Base-by-base conservation (phyloP, 2,329 filamentous ascomycete species). In the Colletotrichum nymphaeae region DNA sequence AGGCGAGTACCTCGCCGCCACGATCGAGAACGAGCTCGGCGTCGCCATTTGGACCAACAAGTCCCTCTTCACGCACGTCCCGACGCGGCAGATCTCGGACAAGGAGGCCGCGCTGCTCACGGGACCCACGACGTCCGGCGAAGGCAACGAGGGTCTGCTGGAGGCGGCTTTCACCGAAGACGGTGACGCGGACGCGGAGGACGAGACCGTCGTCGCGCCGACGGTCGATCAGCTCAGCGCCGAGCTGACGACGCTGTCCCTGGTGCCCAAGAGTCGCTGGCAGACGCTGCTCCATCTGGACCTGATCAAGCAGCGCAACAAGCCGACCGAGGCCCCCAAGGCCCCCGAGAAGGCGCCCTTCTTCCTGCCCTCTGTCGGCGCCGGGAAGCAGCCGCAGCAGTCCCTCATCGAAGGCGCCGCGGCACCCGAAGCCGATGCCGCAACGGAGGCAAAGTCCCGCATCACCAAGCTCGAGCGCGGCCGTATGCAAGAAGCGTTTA, bases 11-110 rank as follows among this genome's bases (percentile, higher is more conserved):
- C 89, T 99, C n/a, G 97, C 97, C 4, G 97, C 95, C 4, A 93
- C 95, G 0, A 92, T 95, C 66, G 91, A 95, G 67, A 93, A 93
- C 70, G 91, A 93, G 75, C 89, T 98, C 1, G 97, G 97, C 14
- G 93, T 99, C n/a, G 93, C 94, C 77, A 90, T 99, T 60, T 99
- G 97, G 96, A 98, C 94, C 26, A 99, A 99, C 83, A 94, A 94
- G 79, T 93, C 93, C 0, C 87, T 98, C 1, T 99, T 98, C 86
- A 94, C 92, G 69, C 95, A 98, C 77, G 91, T 98, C 0, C 93
- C 95, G 0, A 97, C 95, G 1, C 89, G 93, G 24, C 94, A 97
- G 77, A 93, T 99, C 72, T 92, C 93, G 4, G 94, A 97, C 75
- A 88, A 90, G 67, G 92, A 94, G 59, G 90, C 97, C 56, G 86